phyloP scores from a whole-genome alignment of 108 stramenopile species.

The Cyclotella cryptica region DNA sequence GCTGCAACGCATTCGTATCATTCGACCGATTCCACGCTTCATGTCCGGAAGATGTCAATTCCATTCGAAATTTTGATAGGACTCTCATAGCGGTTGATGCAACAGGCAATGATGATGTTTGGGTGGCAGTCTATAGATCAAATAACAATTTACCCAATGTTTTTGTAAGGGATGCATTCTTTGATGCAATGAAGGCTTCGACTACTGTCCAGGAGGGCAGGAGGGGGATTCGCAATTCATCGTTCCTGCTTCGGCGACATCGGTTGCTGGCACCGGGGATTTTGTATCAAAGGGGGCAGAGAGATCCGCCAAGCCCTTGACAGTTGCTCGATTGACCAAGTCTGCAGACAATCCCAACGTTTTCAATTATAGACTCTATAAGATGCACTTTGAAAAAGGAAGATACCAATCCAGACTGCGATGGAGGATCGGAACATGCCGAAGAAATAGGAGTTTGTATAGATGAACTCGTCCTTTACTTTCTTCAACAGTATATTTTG shows the following conservation, averaged over 20 bases:
- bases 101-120: constrained; percentile 33
- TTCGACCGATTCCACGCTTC: constrained; percentile 67
- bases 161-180: constrained; percentile 83
- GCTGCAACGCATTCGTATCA: constrained; percentile 14
- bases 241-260: constrained; percentile 19
- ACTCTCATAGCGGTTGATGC: constrained; percentile 39
- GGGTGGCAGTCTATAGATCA: constrained; percentile 85
- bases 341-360: constrained; percentile 46
- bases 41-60: constrained; percentile 62
- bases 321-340: too few species aligned
- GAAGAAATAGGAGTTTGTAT: constrained; percentile 81
- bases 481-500: constrained; percentile 37
- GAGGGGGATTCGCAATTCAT: constrained; percentile 36
- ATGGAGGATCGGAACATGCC: constrained; percentile 81
- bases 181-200: constrained; percentile 74
- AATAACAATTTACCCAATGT: constrained; percentile 83
- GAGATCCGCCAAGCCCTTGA: too few species aligned
- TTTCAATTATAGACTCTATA: constrained; percentile 72
- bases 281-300: constrained; percentile 31
- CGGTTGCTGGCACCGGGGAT: background rate
- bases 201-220: constrained; percentile 46
- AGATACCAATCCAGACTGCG: constrained; percentile 69
- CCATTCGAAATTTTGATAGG: constrained; percentile 61
- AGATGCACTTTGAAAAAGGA: constrained; percentile 84
- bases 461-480: constrained; percentile 66